A percentile compares a stretch with the other conserved stretches of the same genome.
phyloP scores from a whole-genome alignment of 1,284 basidiomycete species.

The Bothia castanella region DNA sequence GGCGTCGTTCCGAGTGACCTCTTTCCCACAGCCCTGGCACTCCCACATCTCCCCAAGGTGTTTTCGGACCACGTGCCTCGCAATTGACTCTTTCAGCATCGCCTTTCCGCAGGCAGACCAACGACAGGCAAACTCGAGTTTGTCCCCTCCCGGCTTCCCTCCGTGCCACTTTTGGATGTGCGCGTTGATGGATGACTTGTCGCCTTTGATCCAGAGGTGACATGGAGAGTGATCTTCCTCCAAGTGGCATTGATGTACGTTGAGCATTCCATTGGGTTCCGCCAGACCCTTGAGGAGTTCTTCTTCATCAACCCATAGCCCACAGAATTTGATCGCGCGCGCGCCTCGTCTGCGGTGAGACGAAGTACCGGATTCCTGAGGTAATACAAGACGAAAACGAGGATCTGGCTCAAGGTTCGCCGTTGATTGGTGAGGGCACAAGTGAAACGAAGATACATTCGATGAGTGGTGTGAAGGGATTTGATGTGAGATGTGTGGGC shows the following conservation, averaged over 20 bases:
- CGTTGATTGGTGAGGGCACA: too few species aligned
- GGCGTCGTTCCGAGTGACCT: slow-evolving; percentile 3
- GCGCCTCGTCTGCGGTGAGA: background rate
- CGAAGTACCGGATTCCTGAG: background rate
- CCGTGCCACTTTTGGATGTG: slow-evolving; percentile 18
- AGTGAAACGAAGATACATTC: background rate
- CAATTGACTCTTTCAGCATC: slow-evolving; percentile 15
- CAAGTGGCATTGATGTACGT: slow-evolving; percentile 10
- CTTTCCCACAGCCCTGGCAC: slow-evolving; percentile 10
- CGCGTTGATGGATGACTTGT: slow-evolving; percentile 10
- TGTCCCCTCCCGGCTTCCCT: slow-evolving; percentile 10
- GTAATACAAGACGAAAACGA: background rate
- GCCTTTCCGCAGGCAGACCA: slow-evolving; percentile 8
- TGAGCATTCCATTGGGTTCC: background rate
- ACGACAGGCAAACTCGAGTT: slow-evolving; percentile 7
- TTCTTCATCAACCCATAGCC: slow-evolving; percentile 11
- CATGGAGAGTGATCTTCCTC: slow-evolving; percentile 4
- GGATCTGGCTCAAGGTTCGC: background rate
- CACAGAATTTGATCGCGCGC: slow-evolving; percentile 6
- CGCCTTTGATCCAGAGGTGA: slow-evolving; percentile 11
- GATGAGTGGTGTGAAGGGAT: background rate
- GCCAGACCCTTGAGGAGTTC: slow-evolving; percentile 6
- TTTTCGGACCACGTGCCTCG: slow-evolving; percentile 9
- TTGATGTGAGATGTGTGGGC: background rate
- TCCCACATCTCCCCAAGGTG: slow-evolving; percentile 15